phyloP scores from a whole-genome alignment of 495 filamentous ascomycete species.

The Daldinia loculata region DNA sequence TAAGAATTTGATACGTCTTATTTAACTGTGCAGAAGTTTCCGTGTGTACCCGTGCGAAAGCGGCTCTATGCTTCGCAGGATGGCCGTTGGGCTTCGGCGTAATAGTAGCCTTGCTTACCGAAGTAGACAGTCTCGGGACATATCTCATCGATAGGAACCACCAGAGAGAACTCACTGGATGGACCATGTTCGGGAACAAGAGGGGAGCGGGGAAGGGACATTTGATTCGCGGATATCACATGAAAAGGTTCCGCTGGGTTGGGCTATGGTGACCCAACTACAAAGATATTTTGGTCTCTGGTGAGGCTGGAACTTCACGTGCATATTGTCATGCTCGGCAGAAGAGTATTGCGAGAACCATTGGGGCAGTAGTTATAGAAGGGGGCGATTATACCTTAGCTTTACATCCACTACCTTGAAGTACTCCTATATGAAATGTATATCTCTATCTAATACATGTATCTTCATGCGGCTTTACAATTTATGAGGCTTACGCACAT shows the following conservation, averaged over 20 bases:
- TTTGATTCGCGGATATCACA: slow-evolving; percentile 31
- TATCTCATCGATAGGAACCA: slow-evolving; percentile 32
- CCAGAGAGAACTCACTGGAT: slow-evolving; percentile 24
- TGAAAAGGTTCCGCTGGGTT: slow-evolving; percentile 36
- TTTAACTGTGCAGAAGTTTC: slow-evolving; percentile 1
- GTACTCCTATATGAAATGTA: background rate
- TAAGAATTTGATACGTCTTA: slow-evolving; percentile 11
- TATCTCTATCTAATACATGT: background rate
- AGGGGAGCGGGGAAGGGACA: slow-evolving; percentile 23
- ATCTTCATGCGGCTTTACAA: background rate
- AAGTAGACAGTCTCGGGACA: slow-evolving; percentile 27
- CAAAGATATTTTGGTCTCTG: slow-evolving; percentile 8
- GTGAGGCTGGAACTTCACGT: slow-evolving; percentile 29
- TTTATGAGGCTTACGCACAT: background rate
- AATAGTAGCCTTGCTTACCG: slow-evolving; percentile 40
- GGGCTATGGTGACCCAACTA: slow-evolving; percentile 31
- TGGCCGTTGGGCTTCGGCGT: slow-evolving; percentile 33
- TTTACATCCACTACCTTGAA: slow-evolving; percentile 4
- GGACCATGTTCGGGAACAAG: slow-evolving; percentile 25
- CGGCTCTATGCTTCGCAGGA: slow-evolving; percentile 4
- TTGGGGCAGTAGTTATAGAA: background rate
- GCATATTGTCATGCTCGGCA: slow-evolving; percentile 16
- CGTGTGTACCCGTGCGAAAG: slow-evolving; percentile 35
- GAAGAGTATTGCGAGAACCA: slow-evolving; percentile 8
- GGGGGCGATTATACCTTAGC: background rate